phyloP scores from a whole-genome alignment of 345 rosid genomes.

The Trapa bicornis region DNA sequence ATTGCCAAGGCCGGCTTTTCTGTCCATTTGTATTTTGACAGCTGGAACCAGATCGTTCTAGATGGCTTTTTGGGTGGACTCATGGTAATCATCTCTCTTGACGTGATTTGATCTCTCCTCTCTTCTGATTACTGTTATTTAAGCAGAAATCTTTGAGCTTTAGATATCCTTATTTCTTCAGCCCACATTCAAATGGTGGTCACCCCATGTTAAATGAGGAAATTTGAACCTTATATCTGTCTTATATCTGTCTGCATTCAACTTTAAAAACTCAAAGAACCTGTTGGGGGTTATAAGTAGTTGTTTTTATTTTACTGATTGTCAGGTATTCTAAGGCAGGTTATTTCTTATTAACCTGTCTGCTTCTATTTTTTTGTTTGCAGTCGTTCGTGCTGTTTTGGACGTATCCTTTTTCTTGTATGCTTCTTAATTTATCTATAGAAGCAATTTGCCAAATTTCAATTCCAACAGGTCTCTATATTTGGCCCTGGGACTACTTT shows the following conservation, averaged over 20 bases:
- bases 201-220: neutral
- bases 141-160: neutral
- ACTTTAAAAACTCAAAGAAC: slow-evolving; percentile 1
- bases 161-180: neutral
- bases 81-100: slow-evolving; percentile 41
- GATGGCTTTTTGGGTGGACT: slow-evolving; percentile 91
- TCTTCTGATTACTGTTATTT: neutral
- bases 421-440: neutral
- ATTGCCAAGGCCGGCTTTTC: slow-evolving; percentile 80
- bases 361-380: slow-evolving; percentile 13
- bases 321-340: neutral
- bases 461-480: neutral
- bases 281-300: neutral
- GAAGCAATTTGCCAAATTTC: slow-evolving; percentile 1
- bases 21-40: slow-evolving; percentile 56
- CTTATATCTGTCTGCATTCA: neutral
- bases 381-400: slow-evolving; percentile 99
- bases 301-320: neutral
- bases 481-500: neutral
- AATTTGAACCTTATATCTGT: neutral
- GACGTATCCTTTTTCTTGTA: slow-evolving; percentile 74
- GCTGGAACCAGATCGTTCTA: slow-evolving; percentile 58
- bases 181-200: neutral
- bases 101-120: neutral
- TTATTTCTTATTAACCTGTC: neutral